A percentile compares a stretch with the other conserved stretches of the same genome.
phyloP scores from a whole-genome alignment of 768 basidiomycete genomes.

The Gautieria morchelliformis region DNA sequence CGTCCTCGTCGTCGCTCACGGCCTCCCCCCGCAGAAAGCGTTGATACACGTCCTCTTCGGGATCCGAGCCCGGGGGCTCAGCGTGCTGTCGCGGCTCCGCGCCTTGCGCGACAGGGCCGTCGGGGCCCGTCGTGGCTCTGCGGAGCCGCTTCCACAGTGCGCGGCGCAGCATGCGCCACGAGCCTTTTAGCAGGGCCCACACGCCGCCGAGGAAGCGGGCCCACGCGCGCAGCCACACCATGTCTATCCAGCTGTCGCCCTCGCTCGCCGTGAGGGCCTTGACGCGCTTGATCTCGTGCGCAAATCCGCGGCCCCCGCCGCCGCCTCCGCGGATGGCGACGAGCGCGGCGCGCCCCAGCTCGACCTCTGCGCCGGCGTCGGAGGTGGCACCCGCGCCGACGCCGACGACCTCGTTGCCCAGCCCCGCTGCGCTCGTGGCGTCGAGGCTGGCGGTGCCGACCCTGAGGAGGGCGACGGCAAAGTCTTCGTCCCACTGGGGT shows the following conservation, averaged over 20 bases:
- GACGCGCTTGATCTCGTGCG: slow-evolving; percentile 41
- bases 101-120: not conserved
- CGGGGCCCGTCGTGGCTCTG: not conserved
- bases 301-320: slow-evolving; percentile 30
- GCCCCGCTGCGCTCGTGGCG: slow-evolving; percentile 59
- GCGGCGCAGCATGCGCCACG: slow-evolving; percentile 12
- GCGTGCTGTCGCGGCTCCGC: not conserved
- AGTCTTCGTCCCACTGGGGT: slow-evolving; percentile 62
- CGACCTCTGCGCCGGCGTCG: slow-evolving; percentile 15
- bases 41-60: slow-evolving; percentile 36
- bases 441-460: slow-evolving; percentile 70
- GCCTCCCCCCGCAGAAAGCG: slow-evolving; percentile 54
- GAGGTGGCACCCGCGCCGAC: slow-evolving; percentile 26
- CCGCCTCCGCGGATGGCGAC: slow-evolving; percentile 17
- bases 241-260: slow-evolving; percentile 30
- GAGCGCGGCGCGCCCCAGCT: slow-evolving; percentile 35
- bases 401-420: slow-evolving; percentile 61
- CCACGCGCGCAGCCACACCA: slow-evolving; percentile 32
- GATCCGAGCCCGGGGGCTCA: not conserved
- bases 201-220: slow-evolving; percentile 22
- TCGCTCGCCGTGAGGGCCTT: slow-evolving; percentile 23
- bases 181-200: slow-evolving; percentile 19
- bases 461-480: slow-evolving; percentile 58
- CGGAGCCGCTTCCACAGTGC: slow-evolving; percentile 12
- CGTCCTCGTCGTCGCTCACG: slow-evolving; percentile 39